phyloP scores from a whole-genome alignment of 75 land plant species.

The Sequoiadendron giganteum region DNA sequence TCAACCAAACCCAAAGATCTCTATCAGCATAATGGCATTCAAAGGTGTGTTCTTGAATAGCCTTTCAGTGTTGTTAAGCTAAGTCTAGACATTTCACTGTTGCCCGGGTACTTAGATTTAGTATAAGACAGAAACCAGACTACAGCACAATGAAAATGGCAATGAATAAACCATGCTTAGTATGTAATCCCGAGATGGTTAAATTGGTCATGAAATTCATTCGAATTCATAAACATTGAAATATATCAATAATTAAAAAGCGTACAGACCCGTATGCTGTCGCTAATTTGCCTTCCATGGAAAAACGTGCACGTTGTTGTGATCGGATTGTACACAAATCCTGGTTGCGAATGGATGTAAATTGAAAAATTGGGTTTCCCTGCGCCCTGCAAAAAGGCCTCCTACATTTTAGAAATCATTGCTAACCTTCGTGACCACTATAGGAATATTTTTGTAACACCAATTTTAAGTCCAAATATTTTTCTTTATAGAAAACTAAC shows the following conservation, averaged over 20 bases:
- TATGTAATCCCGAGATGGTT: not conserved
- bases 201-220: not conserved
- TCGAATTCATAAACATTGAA: not conserved
- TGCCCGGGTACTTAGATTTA: not conserved
- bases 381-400: constrained; percentile 7
- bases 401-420: not conserved
- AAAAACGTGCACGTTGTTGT: constrained; percentile 74
- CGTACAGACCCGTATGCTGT: constrained; percentile 60
- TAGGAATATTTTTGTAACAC: not conserved
- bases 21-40: not conserved
- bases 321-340: constrained; percentile 60
- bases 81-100: not conserved
- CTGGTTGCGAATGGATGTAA: constrained; percentile 83
- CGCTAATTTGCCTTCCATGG: constrained; percentile 58
- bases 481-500: not conserved
- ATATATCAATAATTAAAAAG: not conserved
- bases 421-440: not conserved
- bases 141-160: not conserved
- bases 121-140: not conserved
- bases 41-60: not conserved
- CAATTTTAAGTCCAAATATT: not conserved
- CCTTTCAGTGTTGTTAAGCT: not conserved
- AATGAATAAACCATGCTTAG: not conserved
- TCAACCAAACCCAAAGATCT: not conserved
- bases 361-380: constrained; percentile 49